Conservation (phyloP, 1,284 basidiomycete species). For the Porodaedalea pini region DNA sequence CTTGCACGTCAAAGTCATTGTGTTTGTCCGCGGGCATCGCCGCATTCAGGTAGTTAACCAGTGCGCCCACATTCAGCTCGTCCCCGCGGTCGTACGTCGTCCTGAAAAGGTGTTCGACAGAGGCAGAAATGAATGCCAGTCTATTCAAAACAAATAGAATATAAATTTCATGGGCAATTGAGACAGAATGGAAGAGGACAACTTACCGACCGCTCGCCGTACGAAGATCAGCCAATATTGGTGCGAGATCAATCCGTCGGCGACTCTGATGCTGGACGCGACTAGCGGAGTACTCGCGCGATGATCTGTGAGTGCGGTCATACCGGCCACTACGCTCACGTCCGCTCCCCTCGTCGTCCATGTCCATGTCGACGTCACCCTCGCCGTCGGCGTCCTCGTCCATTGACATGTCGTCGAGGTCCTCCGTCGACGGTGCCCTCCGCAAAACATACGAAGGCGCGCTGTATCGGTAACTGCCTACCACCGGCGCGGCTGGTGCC, state of each 20-base stretch:
- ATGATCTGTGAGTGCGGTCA: background rate
- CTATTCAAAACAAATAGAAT: background rate
- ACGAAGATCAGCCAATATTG: slow-evolving; percentile 47
- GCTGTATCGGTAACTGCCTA: background rate
- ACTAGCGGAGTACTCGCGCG: slow-evolving; percentile 19
- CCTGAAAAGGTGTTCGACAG: slow-evolving; percentile 33
- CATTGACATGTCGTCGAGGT: slow-evolving; percentile 13
- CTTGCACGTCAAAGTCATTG: slow-evolving; percentile 72
- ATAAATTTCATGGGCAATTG: background rate
- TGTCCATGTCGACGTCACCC: slow-evolving; percentile 8
- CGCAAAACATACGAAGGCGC: background rate
- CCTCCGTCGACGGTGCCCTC: background rate
- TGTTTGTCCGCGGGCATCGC: slow-evolving; percentile 72
- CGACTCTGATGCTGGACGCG: slow-evolving; percentile 38
- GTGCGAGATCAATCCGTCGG: slow-evolving; percentile 31
- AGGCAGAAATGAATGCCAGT: slow-evolving; percentile 23
- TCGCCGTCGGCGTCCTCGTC: slow-evolving; percentile 8
- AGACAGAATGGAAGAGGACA: background rate
- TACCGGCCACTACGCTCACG: background rate
- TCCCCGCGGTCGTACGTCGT: slow-evolving; percentile 17
- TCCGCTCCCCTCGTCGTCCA: background rate
- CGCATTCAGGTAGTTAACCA: slow-evolving; percentile 68
- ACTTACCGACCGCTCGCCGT: slow-evolving; percentile 41
- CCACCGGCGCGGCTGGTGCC: background rate
- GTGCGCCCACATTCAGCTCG: slow-evolving; percentile 60